Conservation (phyloP, 176 grass and related monocot genomes). For the Stipa capillata region DNA sequence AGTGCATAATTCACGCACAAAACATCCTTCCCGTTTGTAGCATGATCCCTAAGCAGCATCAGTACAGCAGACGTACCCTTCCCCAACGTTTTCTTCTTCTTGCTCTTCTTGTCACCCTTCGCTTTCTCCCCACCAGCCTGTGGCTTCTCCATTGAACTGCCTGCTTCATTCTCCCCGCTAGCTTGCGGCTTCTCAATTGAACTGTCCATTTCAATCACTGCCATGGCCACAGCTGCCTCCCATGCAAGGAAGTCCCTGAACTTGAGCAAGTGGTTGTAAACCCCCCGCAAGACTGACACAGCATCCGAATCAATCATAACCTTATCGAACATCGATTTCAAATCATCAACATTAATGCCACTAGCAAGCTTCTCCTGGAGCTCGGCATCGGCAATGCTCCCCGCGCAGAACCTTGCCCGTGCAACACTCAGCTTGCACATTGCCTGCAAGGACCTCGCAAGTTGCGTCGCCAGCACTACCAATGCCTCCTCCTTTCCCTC, state of each 20-base stretch:
- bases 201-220: slow-evolving; percentile 57
- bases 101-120: slow-evolving; percentile 75
- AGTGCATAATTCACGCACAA: slow-evolving; percentile 23
- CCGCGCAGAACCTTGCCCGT: slow-evolving; percentile 40
- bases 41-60: slow-evolving; percentile 54
- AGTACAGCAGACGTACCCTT: slow-evolving; percentile 71
- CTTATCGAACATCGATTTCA: slow-evolving; percentile 35
- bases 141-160: slow-evolving; percentile 61
- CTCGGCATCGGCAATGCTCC: slow-evolving; percentile 42
- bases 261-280: slow-evolving; percentile 67
- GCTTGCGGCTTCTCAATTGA: slow-evolving; percentile 76
- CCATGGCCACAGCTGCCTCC: slow-evolving; percentile 81
- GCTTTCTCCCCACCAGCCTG: slow-evolving; percentile 34
- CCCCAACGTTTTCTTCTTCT: slow-evolving; percentile 92
- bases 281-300: slow-evolving; percentile 26
- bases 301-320: slow-evolving; percentile 43
- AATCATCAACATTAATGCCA: background rate
- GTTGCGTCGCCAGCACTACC: slow-evolving; percentile 42
- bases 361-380: slow-evolving; percentile 34
- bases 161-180: slow-evolving; percentile 33
- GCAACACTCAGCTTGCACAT: slow-evolving; percentile 57
- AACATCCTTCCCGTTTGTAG: slow-evolving; percentile 26
- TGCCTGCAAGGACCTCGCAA: slow-evolving; percentile 48
- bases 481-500: slow-evolving; percentile 68
- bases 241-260: slow-evolving; percentile 70